Evolutionary conservation across 768 basidiomycete genomes (phyloP), one percentile per base, ranked within the genome.

Genomic region (Kwoniella heveanensis): DNA sequence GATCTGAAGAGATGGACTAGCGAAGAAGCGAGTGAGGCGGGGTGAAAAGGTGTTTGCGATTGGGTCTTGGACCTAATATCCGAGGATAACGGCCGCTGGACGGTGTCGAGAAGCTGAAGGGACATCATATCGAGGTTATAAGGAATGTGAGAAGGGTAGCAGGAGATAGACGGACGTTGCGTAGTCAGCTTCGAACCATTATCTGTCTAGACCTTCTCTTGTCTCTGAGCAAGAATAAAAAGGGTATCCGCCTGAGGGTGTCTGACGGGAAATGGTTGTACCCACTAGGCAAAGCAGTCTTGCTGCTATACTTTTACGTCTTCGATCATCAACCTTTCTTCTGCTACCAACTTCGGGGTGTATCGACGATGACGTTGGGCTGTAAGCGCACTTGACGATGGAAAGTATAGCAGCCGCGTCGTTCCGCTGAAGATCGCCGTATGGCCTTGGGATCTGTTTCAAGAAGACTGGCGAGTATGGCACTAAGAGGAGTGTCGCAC

Each of bases 391-490:
- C 30, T 51, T 52, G 12, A 73, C 21, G 12, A 65, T 54, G 2
- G 24, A 7, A 2, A 74, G 30, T 10, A 65, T 53, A 12, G 57
- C 6, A 0, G 64, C 36, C 1, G 66, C 60, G 32, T 74, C 64
- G 32, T 69, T 65, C 15, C 61, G 64, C n/a, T 55, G 65, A n/a
- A 68, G 19, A 22, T 60, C 47, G n/a, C 54, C 50, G 47, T 57
- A 64, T 15, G 65, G 65, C 17, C 61, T 55, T 4, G 69, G 69
- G 12, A 74, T 60, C 37, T 74, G 72, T 22, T 49, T 50, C 2
- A 74, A 54, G 36, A 74, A 65, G 19, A 66, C 29, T 1, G 56
- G 50, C 5, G 72, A 74, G 61, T 62, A 67, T 5, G 44, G 51
- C 36, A 37, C 54, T 52, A 22, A 21, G 19, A 12, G 17, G n/a